Base-by-base conservation (phyloP, 2,329 filamentous ascomycete genomes). In the Triangularia setosa region DNA sequence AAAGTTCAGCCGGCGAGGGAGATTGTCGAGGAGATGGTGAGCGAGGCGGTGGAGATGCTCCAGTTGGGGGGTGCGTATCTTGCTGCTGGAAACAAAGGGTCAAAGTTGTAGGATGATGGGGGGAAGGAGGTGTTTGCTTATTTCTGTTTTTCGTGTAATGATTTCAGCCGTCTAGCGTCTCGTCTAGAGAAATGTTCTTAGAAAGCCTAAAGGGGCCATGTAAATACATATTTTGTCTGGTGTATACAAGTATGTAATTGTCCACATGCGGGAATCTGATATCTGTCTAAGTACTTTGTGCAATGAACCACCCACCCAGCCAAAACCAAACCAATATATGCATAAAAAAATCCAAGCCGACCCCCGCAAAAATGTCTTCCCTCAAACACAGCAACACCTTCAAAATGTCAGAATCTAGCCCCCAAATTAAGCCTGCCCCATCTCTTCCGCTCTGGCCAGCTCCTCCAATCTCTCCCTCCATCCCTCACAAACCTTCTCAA, bases 1-100 rank as follows among this genome's bases (percentile, higher is more conserved):
- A 87, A 89, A 69, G 86, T 97, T 65, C 87, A 95, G 80, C 92
- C 93, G 0, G 94, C 94, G 0, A 84, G 81, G 56, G 84, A 89
- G 68, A 97, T 98, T 79, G 88, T 98, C n/a, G 84, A 88, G 66
- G 92, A 96, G 69, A 97, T 98, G 92, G 91, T 97, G 9, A 78
- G 79, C 21, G 88, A 93, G 75, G 92, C 91, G 1, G 87, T 88
- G 8, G 82, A 84, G 1, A 86, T 89, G 81, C 73, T 96, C 71
- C 86, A 81, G 75, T 74, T 82, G 27, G 90, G 88, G 3, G 79
- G 82, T 44, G 77, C 78, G 2, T 93, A 90, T 76, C 75, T 93
- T 65, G 18, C 7, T 27, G 52, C 7, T 27, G 52, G 52, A 12
- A 27, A 27, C 55, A 78, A 75, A 71, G 63, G 28, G 27, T 81